These are phyloP conservation scores for Anaeramoeba flamelloides DNA, from an alignment of 78 protist genomes.

Conservation along the genomic window DNA sequence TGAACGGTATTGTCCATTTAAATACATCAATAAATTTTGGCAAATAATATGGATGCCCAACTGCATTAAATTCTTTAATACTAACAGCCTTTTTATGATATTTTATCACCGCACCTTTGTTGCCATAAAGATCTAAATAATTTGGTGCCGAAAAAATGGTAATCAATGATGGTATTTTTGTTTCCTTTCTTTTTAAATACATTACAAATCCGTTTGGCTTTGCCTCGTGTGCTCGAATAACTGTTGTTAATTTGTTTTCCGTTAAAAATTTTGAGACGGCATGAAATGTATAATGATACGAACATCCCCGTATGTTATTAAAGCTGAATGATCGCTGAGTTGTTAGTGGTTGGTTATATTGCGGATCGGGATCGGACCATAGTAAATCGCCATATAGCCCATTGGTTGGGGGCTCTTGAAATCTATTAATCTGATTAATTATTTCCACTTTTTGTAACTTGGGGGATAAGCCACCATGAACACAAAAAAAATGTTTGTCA, in stretches of 20 bases:
- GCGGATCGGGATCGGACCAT: constrained; percentile 88
- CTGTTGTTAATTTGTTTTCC: constrained; percentile 61
- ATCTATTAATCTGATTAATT: constrained; percentile 65
- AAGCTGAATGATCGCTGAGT: constrained; percentile 21
- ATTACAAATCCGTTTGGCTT: constrained; percentile 48
- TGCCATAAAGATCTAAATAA: constrained; percentile 84
- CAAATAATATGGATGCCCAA: constrained; percentile 83
- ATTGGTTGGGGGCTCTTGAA: constrained; percentile 72
- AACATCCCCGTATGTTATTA: constrained; percentile 80
- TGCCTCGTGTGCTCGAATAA: constrained; percentile 97
- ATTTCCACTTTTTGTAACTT: constrained; percentile 55
- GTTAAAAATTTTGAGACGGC: constrained; percentile 74
- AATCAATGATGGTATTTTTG: constrained; percentile 89
- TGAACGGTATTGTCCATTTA: constrained; percentile 93
- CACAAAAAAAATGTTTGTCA: constrained; percentile 67
- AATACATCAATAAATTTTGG: constrained; percentile 95
- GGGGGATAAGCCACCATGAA: constrained; percentile 94
- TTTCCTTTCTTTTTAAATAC: constrained; percentile 30
- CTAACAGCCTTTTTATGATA: constrained; percentile 50
- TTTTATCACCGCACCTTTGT: constrained; percentile 74
- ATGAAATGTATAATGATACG: constrained; percentile 41
- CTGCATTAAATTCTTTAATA: not conserved
- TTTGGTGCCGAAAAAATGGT: constrained; percentile 95
- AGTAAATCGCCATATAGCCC: constrained; percentile 48
- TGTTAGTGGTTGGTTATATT: constrained; percentile 3